Evolutionary conservation across 805 yeast genomes (phyloP), one percentile per base, ranked within the genome.

Genomic region (Saturnispora mendoncae): DNA sequence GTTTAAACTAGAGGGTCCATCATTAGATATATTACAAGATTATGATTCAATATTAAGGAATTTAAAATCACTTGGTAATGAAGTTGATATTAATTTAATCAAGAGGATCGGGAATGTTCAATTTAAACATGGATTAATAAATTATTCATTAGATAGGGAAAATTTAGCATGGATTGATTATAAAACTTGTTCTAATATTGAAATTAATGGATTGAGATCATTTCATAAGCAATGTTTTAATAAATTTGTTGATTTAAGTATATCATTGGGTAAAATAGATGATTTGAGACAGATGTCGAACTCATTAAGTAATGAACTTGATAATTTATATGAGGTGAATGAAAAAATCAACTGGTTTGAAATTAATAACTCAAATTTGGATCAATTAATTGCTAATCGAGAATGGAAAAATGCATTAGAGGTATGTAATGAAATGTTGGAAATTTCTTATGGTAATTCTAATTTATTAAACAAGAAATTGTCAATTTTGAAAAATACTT

Each of bases 121-220:
- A 46, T 78, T 72, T 54, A 79, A 76, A 53, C 69, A 71, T 42
- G 87, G 85, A 0, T 54, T 80, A 33, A 71, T 80, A 3, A 80
- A 79, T 41, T 57, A 78, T 41, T 68, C 77, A 12, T 52, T 78
- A 46, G 75, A 75, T 26, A 73, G 72, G 44, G 81, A 75, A 24
- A 47, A 56, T 25, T 63, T 64, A 29, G 80, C 88, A 0, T 61
- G 76, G 6, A 56, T 56, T 2, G 78, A 75, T 48, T 74, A 81
- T 43, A 65, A 69, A 43, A 53, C 50, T 12, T 72, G 80, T 19
- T 54, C 74, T 35, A 51, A 17, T 15, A 9, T 33, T 18, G 9
- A 21, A 15, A 34, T 54, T n/a, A 53, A 71, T 63, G 47, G 65
- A 65, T 4, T 36, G n/a, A 31, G 41, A 29, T 36, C 32, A 42